Evolutionary conservation across 2,329 filamentous ascomycete genomes (phyloP).

Genomic region (Talaromyces sp.): DNA sequence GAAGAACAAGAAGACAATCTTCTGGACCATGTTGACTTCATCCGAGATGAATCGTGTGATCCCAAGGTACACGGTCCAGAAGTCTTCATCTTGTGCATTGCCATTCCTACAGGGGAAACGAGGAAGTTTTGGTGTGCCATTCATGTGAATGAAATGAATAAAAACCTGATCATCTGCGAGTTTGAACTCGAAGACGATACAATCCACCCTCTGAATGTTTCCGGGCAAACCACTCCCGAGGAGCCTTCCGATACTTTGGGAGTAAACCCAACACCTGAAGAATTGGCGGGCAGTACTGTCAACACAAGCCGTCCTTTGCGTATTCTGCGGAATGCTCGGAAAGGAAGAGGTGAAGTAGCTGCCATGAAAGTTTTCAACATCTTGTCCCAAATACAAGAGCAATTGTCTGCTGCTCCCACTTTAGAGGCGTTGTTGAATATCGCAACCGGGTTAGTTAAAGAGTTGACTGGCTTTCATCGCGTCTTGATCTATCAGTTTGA

Average conservation of each 20-base stretch:
- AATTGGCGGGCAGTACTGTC: conserved; percentile 70
- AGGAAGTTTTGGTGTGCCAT: conserved; percentile 84
- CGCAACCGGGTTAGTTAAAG: conserved; percentile 79
- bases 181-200: conserved; percentile 80
- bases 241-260: conserved; percentile 69
- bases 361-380: conserved; percentile 93
- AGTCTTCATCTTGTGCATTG: conserved; percentile 74
- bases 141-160: conserved; percentile 66
- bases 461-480: conserved; percentile 83
- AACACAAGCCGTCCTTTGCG: conserved; percentile 68
- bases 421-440: conserved; percentile 74
- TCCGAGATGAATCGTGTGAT: conserved; percentile 75
- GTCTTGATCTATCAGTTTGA: conserved; percentile 95
- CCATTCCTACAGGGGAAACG: conserved; percentile 50
- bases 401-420: conserved; percentile 67
- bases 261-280: conserved; percentile 67
- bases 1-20: conserved; percentile 82
- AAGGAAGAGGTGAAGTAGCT: conserved; percentile 73
- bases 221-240: conserved; percentile 53
- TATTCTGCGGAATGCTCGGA: conserved; percentile 68
- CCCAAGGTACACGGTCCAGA: conserved; percentile 73
- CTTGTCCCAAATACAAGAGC: conserved; percentile 86
- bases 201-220: conserved; percentile 62
- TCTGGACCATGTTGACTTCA: conserved; percentile 82
- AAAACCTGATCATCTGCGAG: conserved; percentile 75